These are phyloP conservation scores for Aureobasidium subglaciale DNA, from an alignment of 2,329 filamentous ascomycete species.

Conservation along the genomic window DNA sequence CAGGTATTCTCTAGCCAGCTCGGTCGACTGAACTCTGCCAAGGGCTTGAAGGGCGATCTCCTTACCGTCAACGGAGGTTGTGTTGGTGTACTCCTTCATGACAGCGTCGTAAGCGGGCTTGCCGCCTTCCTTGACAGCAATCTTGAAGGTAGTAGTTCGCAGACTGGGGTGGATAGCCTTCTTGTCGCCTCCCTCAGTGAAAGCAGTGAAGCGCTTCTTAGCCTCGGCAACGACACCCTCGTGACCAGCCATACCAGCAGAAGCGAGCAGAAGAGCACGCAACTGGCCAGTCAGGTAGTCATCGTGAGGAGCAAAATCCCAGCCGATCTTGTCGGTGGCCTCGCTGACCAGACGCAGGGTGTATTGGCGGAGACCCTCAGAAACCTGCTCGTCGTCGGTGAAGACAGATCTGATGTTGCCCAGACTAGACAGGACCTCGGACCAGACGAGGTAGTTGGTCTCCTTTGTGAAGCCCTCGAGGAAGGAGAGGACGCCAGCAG, in stretches of 20 bases:
- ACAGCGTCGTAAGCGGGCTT: slow-evolving; percentile 64
- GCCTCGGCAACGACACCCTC: slow-evolving; percentile 65
- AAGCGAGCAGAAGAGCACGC: slow-evolving; percentile 70
- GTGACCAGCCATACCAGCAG: slow-evolving; percentile 71
- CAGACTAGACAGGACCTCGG: slow-evolving; percentile 72
- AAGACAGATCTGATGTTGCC: slow-evolving; percentile 78
- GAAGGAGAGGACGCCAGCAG: slow-evolving; percentile 73
- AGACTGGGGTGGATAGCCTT: slow-evolving; percentile 73
- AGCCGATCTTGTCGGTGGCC: slow-evolving; percentile 73
- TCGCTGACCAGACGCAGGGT: slow-evolving; percentile 67
- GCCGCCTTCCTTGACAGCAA: slow-evolving; percentile 66
- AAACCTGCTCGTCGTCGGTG: slow-evolving; percentile 63
- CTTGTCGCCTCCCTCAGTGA: slow-evolving; percentile 60
- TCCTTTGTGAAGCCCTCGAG: slow-evolving; percentile 78
- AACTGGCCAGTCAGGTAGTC: slow-evolving; percentile 77
- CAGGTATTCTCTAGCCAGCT: slow-evolving; percentile 61
- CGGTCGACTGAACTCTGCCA: slow-evolving; percentile 62
- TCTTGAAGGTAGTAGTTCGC: slow-evolving; percentile 71
- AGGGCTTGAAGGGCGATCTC: slow-evolving; percentile 74
- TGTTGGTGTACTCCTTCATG: slow-evolving; percentile 76
- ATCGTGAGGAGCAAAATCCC: slow-evolving; percentile 72
- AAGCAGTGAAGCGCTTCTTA: slow-evolving; percentile 71
- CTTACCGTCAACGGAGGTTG: slow-evolving; percentile 82
- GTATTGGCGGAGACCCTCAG: slow-evolving; percentile 69
- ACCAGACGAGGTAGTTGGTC: slow-evolving; percentile 81